phyloP scores from a whole-genome alignment of 768 basidiomycete genomes.

The Cubamyces sp. region DNA sequence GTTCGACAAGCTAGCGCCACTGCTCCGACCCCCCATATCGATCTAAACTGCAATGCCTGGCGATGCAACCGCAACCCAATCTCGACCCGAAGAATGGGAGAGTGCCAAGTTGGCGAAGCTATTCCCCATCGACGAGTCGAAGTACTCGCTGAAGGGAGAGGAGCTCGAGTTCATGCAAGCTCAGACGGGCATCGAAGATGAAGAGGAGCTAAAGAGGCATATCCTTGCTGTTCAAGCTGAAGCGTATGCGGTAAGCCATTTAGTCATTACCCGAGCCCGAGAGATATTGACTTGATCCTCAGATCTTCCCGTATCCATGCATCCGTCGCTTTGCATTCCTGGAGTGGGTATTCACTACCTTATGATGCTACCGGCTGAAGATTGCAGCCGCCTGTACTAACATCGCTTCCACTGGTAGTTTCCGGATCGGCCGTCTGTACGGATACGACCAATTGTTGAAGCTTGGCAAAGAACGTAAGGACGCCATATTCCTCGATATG shows the following conservation, averaged over 20 bases:
- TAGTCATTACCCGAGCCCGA: background rate
- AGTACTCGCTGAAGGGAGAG: constrained; percentile 1
- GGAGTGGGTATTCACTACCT: constrained; percentile 7
- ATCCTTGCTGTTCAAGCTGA: constrained; percentile 32
- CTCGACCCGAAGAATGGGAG: background rate
- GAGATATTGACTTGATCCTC: background rate
- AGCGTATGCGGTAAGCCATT: constrained; percentile 30
- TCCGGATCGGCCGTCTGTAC: constrained; percentile 17
- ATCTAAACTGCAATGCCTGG: background rate
- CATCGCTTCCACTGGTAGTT: background rate
- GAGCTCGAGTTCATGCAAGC: constrained; percentile 27
- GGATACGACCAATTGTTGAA: constrained; percentile 18
- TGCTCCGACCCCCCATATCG: no score
- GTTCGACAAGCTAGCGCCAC: no score
- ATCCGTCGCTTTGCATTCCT: constrained; percentile 28
- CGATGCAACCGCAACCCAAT: background rate
- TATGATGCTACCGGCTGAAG: no score
- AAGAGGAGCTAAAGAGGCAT: constrained; percentile 33
- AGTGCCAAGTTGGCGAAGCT: background rate
- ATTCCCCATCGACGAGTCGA: constrained; percentile 3
- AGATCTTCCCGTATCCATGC: constrained; percentile 31
- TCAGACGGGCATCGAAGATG: constrained; percentile 35
- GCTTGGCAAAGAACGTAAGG: constrained; percentile 9
- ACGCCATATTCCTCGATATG: constrained; percentile 20
- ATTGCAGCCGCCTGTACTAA: background rate